Percentiles rank a stretch among this genome's conserved stretches.
Conservation (phyloP, 352 stramenopile genomes). For the Thraustochytrium striatum region DNA sequence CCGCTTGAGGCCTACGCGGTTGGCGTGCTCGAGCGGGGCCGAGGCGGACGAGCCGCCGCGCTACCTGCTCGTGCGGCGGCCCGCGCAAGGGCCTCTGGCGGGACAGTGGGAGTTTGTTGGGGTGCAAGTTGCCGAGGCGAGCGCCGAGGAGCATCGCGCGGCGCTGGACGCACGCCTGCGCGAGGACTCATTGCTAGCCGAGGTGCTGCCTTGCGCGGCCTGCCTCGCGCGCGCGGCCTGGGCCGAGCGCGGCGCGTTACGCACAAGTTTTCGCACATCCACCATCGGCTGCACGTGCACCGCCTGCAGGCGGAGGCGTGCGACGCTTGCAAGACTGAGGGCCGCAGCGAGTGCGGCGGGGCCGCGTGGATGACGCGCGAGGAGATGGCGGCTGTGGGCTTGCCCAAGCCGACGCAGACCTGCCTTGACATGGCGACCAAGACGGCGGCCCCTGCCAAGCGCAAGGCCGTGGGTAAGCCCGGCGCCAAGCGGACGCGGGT, state of each 20-base stretch:
- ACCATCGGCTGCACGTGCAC: conserved; percentile 20
- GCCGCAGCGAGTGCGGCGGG: not conserved
- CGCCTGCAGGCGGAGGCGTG: not conserved
- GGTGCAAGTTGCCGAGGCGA: not conserved
- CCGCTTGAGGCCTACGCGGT: conserved; percentile 23
- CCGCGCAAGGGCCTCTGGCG: conserved; percentile 15
- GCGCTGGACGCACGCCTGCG: not conserved
- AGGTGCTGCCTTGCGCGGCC: not conserved
- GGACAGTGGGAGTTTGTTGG: conserved; percentile 49
- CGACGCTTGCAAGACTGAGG: not conserved
- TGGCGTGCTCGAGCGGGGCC: not conserved
- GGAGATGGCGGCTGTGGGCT: not conserved
- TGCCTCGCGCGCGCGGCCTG: not conserved
- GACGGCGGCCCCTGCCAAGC: not conserved
- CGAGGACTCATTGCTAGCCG: not conserved
- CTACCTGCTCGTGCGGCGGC: conserved; percentile 6
- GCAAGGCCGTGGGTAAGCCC: not conserved
- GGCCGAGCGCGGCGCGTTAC: conserved; percentile 5
- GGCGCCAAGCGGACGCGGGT: not conserved
- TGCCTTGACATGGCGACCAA: not conserved
- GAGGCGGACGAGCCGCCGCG: not conserved
- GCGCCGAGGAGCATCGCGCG: not conserved
- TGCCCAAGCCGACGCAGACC: not conserved
- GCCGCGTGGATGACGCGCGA: not conserved
- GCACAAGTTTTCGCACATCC: conserved; percentile 47